phyloP scores from a whole-genome alignment of 2,329 filamentous ascomycete genomes.

The Cladophialophora carrionii region DNA sequence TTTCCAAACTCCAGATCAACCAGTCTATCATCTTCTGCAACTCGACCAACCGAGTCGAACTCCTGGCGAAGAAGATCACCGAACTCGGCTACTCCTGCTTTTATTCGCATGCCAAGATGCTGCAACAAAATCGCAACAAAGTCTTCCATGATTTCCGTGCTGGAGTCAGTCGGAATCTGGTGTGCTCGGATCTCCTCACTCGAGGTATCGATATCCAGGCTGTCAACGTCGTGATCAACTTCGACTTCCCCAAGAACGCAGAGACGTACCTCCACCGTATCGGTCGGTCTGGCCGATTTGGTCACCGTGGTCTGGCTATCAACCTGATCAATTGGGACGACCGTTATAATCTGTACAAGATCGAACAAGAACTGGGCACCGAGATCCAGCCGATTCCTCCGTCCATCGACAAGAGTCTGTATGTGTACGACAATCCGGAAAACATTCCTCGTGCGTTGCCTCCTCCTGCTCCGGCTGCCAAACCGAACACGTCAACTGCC shows the following conservation, averaged over 20 bases:
- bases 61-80: slow-evolving; percentile 98
- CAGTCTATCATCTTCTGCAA: slow-evolving; percentile 99
- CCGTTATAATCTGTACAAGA: slow-evolving; percentile 97
- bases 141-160: slow-evolving; percentile 99
- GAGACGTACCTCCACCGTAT: slow-evolving; percentile 99
- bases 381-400: slow-evolving; percentile 96
- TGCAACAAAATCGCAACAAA: slow-evolving; percentile 93
- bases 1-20: slow-evolving; percentile 99
- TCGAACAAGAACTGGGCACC: slow-evolving; percentile 94
- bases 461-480: slow-evolving; percentile 42
- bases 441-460: slow-evolving; percentile 78
- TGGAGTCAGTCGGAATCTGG: slow-evolving; percentile 94
- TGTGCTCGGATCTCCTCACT: slow-evolving; percentile 95
- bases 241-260: slow-evolving; percentile 98
- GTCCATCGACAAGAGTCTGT: slow-evolving; percentile 94
- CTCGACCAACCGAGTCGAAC: slow-evolving; percentile 95
- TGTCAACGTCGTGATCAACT: slow-evolving; percentile 99
- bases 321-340: slow-evolving; percentile 99
- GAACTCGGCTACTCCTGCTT: slow-evolving; percentile 99
- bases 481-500: slow-evolving; percentile 17
- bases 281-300: slow-evolving; percentile 94
- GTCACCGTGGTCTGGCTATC: slow-evolving; percentile 94
- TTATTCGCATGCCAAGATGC: slow-evolving; percentile 98
- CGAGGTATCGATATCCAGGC: slow-evolving; percentile 99
- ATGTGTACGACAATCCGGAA: slow-evolving; percentile 96